Evolutionary conservation across 164 flowering plant genomes (phyloP).

Genomic region (Cinnamomum micranthum): DNA sequence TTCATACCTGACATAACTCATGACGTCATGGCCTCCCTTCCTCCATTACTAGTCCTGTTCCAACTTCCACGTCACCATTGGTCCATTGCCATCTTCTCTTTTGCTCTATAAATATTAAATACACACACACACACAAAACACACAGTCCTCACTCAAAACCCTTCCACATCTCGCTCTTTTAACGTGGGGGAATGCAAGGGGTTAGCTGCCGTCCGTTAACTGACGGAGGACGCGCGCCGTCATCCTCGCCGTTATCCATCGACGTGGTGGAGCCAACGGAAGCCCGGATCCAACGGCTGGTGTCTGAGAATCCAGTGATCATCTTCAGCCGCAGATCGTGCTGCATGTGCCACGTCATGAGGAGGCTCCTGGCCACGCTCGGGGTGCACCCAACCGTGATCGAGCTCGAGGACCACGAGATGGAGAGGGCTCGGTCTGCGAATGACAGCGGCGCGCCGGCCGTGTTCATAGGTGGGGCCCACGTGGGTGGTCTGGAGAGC

Average conservation of each 20-base stretch:
- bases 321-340: constrained; percentile 76
- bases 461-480: constrained; percentile 69
- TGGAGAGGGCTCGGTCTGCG: not conserved
- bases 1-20: too few species aligned
- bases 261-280: constrained; percentile 67
- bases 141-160: too few species aligned
- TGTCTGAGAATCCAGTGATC: constrained; percentile 80
- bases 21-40: too few species aligned
- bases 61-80: too few species aligned
- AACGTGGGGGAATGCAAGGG: constrained; percentile 32
- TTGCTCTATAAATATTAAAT: too few species aligned
- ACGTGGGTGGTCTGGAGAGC: constrained; percentile 75
- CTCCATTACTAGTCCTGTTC: too few species aligned
- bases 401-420: constrained; percentile 75
- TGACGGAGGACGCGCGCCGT: constrained; percentile 24
- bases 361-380: constrained; percentile 51
- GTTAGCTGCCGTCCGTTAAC: not conserved
- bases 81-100: too few species aligned
- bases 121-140: too few species aligned
- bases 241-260: constrained; percentile 38
- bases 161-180: too few species aligned
- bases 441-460: constrained; percentile 37
- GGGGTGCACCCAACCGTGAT: constrained; percentile 93
- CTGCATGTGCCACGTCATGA: constrained; percentile 98
- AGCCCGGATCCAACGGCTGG: constrained; percentile 57